Percentiles rank a stretch among this genome's conserved stretches.
phyloP scores from a whole-genome alignment of 2,329 filamentous ascomycete species.

The Xylogone sp. region DNA sequence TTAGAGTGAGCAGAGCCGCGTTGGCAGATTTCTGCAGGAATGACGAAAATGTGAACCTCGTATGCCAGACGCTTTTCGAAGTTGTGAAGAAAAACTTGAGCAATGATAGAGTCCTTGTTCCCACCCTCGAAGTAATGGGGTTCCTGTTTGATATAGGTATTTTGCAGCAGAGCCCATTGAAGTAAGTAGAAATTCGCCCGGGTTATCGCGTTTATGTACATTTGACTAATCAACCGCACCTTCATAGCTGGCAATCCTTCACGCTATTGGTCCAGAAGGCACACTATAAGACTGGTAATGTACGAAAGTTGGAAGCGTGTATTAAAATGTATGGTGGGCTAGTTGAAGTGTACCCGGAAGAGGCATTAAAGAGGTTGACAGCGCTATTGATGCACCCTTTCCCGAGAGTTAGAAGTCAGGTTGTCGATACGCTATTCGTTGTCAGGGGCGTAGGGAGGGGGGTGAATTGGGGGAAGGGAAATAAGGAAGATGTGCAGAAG shows the following conservation, averaged over 20 bases:
- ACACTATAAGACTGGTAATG: constrained; percentile 78
- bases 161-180: constrained; percentile 35
- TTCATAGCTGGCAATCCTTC: constrained; percentile 50
- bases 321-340: constrained; percentile 75
- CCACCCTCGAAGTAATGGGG: constrained; percentile 71
- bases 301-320: constrained; percentile 77
- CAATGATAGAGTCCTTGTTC: constrained; percentile 66
- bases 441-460: constrained; percentile 43
- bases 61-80: constrained; percentile 47
- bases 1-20: constrained; percentile 64
- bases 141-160: constrained; percentile 68
- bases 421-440: constrained; percentile 54
- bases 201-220: no score
- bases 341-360: constrained; percentile 34
- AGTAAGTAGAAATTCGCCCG: constrained; percentile 11
- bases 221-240: background rate
- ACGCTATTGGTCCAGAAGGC: constrained; percentile 72
- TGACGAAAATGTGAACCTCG: constrained; percentile 29
- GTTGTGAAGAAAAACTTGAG: constrained; percentile 51
- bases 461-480: constrained; percentile 55
- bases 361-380: constrained; percentile 63
- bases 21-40: constrained; percentile 50
- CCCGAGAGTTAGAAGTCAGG: constrained; percentile 62
- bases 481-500: constrained; percentile 32
- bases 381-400: constrained; percentile 78